Conservation (phyloP, 2,329 filamentous ascomycete genomes). For the Botrytis medusae region DNA sequence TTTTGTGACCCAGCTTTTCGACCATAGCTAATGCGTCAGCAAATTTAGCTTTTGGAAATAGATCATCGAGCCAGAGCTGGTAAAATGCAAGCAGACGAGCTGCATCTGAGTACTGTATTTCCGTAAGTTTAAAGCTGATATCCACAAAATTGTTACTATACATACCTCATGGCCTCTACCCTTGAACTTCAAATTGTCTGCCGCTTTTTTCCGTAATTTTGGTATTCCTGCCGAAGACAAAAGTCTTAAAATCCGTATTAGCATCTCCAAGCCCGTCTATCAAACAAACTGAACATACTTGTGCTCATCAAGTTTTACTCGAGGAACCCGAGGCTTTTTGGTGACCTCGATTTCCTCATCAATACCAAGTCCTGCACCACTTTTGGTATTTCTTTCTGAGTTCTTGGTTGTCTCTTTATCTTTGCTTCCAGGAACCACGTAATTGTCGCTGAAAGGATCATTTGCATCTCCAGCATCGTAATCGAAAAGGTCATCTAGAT, state of each 20-base stretch:
- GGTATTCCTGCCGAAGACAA: constrained; percentile 82
- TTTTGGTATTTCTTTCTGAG: constrained; percentile 41
- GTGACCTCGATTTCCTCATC: constrained; percentile 81
- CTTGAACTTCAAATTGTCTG: constrained; percentile 72
- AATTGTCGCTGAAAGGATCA: constrained; percentile 37
- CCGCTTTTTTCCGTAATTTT: constrained; percentile 70
- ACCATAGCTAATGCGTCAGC: constrained; percentile 86
- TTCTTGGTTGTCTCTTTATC: constrained; percentile 46
- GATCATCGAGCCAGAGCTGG: constrained; percentile 93
- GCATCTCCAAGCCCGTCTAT: constrained; percentile 20
- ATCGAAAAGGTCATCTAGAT: constrained; percentile 62
- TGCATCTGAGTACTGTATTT: constrained; percentile 74
- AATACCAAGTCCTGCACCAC: constrained; percentile 66
- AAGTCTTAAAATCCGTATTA: constrained; percentile 55
- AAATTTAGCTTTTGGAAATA: constrained; percentile 94
- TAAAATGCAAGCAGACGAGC: constrained; percentile 83
- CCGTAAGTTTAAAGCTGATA: constrained; percentile 23
- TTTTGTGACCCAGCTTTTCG: constrained; percentile 89
- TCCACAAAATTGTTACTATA: neutral
- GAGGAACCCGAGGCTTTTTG: constrained; percentile 69
- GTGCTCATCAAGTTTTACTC: constrained; percentile 83
- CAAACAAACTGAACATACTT: constrained; percentile 49
- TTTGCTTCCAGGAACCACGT: constrained; percentile 28
- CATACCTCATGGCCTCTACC: constrained; percentile 89
- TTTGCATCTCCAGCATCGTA: constrained; percentile 60